phyloP scores from a whole-genome alignment of 768 basidiomycete genomes.

The Pleurotus tuber-regium region DNA sequence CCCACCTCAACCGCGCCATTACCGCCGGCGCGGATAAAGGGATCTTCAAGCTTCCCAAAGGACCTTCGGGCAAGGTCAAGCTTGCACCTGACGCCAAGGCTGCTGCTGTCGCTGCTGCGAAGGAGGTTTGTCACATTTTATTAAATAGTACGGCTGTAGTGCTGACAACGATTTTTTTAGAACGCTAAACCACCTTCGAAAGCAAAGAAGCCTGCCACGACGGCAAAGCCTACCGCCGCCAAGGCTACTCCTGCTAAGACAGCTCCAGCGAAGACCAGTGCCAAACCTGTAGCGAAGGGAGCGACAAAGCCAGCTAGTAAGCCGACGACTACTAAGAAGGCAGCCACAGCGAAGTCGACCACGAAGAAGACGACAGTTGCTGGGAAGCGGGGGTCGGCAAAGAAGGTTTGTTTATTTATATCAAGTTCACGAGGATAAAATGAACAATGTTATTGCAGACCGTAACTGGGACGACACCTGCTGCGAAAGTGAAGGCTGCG shows the following conservation, averaged over 20 bases:
- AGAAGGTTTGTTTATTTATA: conserved; percentile 49
- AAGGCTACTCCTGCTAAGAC: conserved; percentile 30
- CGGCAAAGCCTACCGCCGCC: conserved; percentile 29
- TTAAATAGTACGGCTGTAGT: conserved; percentile 6
- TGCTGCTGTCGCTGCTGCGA: conserved; percentile 37
- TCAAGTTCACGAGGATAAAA: conserved; percentile 3
- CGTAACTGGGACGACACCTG: conserved; percentile 45
- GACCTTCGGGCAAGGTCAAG: conserved; percentile 9
- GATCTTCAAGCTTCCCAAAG: conserved; percentile 6
- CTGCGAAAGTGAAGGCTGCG: conserved; percentile 38
- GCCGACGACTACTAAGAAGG: conserved; percentile 11
- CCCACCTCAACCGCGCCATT: conserved; percentile 9
- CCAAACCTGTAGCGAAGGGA: conserved; percentile 34
- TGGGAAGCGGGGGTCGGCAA: conserved; percentile 52
- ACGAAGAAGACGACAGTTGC: conserved; percentile 26
- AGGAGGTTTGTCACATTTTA: conserved; percentile 48
- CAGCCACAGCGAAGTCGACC: conserved; percentile 20
- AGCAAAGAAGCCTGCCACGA: conserved; percentile 25
- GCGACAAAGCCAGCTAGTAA: conserved; percentile 14
- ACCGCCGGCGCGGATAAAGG: conserved; percentile 5
- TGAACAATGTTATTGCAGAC: conserved; percentile 33
- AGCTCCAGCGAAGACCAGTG: conserved; percentile 27
- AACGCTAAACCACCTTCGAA: conserved; percentile 46
- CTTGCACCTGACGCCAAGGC: conserved; percentile 27
- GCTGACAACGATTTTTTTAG: conserved; percentile 20